Evolutionary conservation across 2,329 filamentous ascomycete species (phyloP).

Genomic region (Mariannaea elegans): DNA sequence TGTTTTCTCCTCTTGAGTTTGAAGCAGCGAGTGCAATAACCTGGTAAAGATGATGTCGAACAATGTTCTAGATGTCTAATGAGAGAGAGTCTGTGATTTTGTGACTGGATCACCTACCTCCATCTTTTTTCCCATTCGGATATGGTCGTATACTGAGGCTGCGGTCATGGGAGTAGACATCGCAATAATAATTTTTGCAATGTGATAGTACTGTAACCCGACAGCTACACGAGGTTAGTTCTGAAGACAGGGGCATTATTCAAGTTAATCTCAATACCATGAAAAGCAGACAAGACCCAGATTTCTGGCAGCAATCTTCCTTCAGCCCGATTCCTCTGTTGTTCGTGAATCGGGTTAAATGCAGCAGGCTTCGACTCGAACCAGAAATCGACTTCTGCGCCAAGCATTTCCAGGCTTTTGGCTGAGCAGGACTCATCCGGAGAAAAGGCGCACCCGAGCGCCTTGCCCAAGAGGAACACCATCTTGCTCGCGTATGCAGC

Average conservation of each 20-base stretch:
- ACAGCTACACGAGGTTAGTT: conserved; percentile 14
- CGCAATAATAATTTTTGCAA: conserved; percentile 22
- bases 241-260: too few species aligned
- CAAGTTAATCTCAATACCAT: conserved; percentile 10
- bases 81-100: not conserved
- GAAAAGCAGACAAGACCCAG: conserved; percentile 23
- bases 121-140: conserved; percentile 21
- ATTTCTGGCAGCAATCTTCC: conserved; percentile 21
- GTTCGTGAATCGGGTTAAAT: conserved; percentile 21
- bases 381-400: conserved; percentile 15
- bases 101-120: not conserved
- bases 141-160: conserved; percentile 22
- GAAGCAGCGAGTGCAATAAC: conserved; percentile 22
- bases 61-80: conserved; percentile 1
- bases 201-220: conserved; percentile 27
- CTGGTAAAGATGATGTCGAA: conserved; percentile 18
- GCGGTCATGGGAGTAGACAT: conserved; percentile 19
- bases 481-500: conserved; percentile 24
- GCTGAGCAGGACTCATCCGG: conserved; percentile 1
- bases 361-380: conserved; percentile 21
- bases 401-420: conserved; percentile 6
- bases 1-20: conserved; percentile 20
- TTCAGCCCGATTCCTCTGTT: conserved; percentile 11
- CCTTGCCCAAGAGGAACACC: conserved; percentile 19
- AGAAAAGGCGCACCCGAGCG: conserved; percentile 17